phyloP scores from a whole-genome alignment of 495 filamentous ascomycete genomes.

The Poronia punctata region DNA sequence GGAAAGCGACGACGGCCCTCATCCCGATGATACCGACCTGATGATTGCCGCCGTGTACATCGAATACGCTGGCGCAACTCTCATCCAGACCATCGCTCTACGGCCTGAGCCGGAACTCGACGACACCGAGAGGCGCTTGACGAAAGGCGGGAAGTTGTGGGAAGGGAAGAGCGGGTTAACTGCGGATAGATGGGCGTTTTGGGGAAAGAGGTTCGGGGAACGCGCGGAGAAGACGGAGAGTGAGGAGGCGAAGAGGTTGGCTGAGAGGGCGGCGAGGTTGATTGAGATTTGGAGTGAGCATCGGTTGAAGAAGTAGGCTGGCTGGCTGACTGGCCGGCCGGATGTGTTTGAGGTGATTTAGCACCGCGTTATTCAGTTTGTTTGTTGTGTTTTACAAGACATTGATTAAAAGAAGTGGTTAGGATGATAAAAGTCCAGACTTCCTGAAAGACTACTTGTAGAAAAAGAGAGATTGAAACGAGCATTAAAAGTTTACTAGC shows the following conservation, averaged over 20 bases:
- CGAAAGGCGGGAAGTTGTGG: constrained; percentile 14
- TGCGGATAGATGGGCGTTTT: constrained; percentile 18
- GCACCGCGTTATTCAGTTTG: no score
- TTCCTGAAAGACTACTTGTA: no score
- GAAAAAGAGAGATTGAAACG: no score
- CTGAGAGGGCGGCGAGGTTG: constrained; percentile 18
- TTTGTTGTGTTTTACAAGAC: no score
- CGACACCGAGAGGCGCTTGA: constrained; percentile 7
- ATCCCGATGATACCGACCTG: constrained; percentile 7
- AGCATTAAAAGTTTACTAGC: no score
- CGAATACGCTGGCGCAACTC: constrained; percentile 17
- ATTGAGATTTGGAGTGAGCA: constrained; percentile 19
- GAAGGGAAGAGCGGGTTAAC: constrained; percentile 11
- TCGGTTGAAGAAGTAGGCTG: background rate
- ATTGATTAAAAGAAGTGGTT: no score
- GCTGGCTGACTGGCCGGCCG: no score
- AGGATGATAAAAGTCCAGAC: no score
- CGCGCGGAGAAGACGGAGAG: constrained; percentile 11
- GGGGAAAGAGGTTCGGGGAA: constrained; percentile 15
- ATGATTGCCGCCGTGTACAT: constrained; percentile 19
- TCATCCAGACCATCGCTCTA: constrained; percentile 12
- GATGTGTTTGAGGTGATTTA: no score
- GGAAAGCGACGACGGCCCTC: constrained; percentile 6
- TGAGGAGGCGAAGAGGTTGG: constrained; percentile 11
- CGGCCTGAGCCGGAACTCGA: constrained; percentile 12